A percentile compares a stretch with the other conserved stretches of the same genome.
These are phyloP conservation scores for Apophysomyces sp. DNA, from an alignment of 371 early-diverging fungal genomes.

Conservation along the genomic window DNA sequence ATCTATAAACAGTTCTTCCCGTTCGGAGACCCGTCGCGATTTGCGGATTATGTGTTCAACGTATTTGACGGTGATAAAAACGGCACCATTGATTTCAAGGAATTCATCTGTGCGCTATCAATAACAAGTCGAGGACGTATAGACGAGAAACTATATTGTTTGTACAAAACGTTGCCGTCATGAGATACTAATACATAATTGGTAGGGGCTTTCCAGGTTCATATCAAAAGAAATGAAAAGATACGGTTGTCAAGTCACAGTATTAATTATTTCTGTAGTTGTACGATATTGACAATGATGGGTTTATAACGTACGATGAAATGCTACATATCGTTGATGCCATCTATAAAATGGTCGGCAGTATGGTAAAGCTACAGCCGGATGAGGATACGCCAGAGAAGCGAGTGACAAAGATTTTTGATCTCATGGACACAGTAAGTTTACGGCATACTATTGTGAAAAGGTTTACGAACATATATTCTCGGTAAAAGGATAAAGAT, in stretches of 20 bases:
- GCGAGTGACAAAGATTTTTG: constrained; percentile 87
- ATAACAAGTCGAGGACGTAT: constrained; percentile 79
- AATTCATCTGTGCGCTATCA: constrained; percentile 86
- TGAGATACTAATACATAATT: background rate
- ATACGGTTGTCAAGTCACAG: background rate
- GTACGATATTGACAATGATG: constrained; percentile 90
- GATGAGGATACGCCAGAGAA: constrained; percentile 91
- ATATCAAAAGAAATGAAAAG: background rate
- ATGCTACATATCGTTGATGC: constrained; percentile 88
- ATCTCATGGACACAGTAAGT: constrained; percentile 77
- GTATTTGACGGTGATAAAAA: constrained; percentile 87
- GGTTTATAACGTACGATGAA: constrained; percentile 83
- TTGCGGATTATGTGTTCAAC: constrained; percentile 87
- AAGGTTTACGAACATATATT: background rate
- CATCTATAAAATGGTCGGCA: constrained; percentile 92
- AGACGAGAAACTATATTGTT: constrained; percentile 86
- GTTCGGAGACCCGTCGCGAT: constrained; percentile 88
- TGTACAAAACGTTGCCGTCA: constrained; percentile 8
- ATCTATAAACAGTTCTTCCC: constrained; percentile 96
- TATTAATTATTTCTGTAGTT: constrained; percentile 46
- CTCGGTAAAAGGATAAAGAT: constrained; percentile 59
- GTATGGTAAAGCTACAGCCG: constrained; percentile 79
- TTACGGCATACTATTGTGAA: background rate
- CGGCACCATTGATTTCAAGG: constrained; percentile 88
- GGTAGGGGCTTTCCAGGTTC: constrained; percentile 36